Percentiles rank a stretch among this genome's conserved stretches.
phyloP scores from a whole-genome alignment of 2,329 filamentous ascomycete genomes.

The Leptographium galeiforme region DNA sequence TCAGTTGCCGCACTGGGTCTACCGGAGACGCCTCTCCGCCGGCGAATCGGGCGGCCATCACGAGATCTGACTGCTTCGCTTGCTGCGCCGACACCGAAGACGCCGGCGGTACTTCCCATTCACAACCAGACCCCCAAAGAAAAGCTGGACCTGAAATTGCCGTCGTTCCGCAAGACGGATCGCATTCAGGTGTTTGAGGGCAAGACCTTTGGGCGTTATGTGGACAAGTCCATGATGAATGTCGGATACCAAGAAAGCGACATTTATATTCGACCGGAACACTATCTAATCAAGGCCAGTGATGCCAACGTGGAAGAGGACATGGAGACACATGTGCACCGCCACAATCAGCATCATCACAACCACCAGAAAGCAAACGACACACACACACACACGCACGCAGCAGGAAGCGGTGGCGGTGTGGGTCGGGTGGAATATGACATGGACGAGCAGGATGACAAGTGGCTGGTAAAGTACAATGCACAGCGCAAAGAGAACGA shows the following conservation, averaged over 20 bases:
- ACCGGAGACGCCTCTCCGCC: slow-evolving; percentile 14
- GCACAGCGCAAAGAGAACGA: slow-evolving; percentile 57
- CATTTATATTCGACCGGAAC: slow-evolving; percentile 66
- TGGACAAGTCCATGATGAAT: slow-evolving; percentile 91
- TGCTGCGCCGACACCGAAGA: slow-evolving; percentile 30
- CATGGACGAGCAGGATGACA: slow-evolving; percentile 98
- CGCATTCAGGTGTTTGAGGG: slow-evolving; percentile 73
- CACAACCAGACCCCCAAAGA: slow-evolving; percentile 71
- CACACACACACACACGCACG: not conserved
- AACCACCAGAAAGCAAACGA: slow-evolving; percentile 4
- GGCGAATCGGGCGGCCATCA: slow-evolving; percentile 29
- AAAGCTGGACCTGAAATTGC: slow-evolving; percentile 62
- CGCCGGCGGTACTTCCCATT: slow-evolving; percentile 58
- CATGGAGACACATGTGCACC: slow-evolving; percentile 24
- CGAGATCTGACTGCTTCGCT: slow-evolving; percentile 28
- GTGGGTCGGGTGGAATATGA: slow-evolving; percentile 92
- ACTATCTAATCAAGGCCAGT: slow-evolving; percentile 51
- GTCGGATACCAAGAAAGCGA: slow-evolving; percentile 95
- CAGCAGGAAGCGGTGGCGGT: slow-evolving; percentile 19
- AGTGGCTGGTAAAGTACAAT: slow-evolving; percentile 85
- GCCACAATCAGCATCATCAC: not conserved
- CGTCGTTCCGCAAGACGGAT: slow-evolving; percentile 62
- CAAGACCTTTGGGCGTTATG: slow-evolving; percentile 77
- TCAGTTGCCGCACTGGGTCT: not conserved
- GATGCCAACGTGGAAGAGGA: slow-evolving; percentile 49